Conservation (phyloP, 495 filamentous ascomycete species). For the Friedmanniomyces endolithicus region DNA sequence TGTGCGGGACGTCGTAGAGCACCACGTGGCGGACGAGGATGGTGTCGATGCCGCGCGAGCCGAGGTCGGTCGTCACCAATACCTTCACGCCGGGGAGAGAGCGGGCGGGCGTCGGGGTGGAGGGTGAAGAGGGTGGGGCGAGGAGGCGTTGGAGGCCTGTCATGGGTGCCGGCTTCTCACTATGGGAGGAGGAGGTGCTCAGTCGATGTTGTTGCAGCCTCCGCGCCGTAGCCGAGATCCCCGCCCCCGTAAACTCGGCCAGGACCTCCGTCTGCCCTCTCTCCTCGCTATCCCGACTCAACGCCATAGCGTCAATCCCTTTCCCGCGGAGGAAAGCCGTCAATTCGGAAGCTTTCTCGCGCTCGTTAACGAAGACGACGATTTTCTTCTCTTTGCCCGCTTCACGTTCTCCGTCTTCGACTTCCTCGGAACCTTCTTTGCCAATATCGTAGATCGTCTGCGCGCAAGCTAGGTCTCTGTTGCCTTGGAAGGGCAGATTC, state of each 20-base stretch:
- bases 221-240: constrained; percentile 17
- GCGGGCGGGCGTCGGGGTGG: neutral
- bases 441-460: constrained; percentile 90
- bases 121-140: constrained; percentile 5
- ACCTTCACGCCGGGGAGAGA: constrained; percentile 56
- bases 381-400: constrained; percentile 55
- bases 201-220: neutral
- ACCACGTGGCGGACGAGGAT: constrained; percentile 83
- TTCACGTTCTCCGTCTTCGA: constrained; percentile 29
- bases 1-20: constrained; percentile 90
- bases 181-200: neutral
- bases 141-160: neutral
- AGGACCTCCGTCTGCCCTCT: constrained; percentile 62
- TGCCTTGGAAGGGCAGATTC: constrained; percentile 78
- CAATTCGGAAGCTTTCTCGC: constrained; percentile 72
- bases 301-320: constrained; percentile 72
- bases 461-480: constrained; percentile 81
- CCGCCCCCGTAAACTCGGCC: constrained; percentile 56
- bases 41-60: constrained; percentile 87
- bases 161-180: neutral
- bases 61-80: constrained; percentile 84
- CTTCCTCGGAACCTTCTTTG: constrained; percentile 49
- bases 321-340: constrained; percentile 68
- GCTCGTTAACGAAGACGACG: constrained; percentile 95
- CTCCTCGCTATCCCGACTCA: constrained; percentile 68